Evolutionary conservation across 179 eudicot species (phyloP).

Genomic region (Pouteria campechiana): DNA sequence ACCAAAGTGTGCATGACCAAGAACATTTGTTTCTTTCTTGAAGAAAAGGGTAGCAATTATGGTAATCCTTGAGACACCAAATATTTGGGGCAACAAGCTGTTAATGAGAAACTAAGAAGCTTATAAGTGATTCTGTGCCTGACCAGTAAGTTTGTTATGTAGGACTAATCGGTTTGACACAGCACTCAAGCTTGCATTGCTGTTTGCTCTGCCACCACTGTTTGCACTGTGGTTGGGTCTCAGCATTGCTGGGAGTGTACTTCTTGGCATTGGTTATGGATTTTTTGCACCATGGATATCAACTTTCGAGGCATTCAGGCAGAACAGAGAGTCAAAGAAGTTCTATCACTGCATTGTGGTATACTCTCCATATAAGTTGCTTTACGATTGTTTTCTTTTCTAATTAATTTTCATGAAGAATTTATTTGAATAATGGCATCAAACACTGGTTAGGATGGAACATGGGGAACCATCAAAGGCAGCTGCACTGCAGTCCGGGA

Average conservation of each 20-base stretch:
- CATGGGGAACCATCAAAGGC: slow-evolving; percentile 73
- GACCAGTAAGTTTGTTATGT: slow-evolving; percentile 3
- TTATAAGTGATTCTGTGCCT: no score
- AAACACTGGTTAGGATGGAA: slow-evolving; percentile 97
- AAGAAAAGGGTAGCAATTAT: no score
- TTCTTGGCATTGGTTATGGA: slow-evolving; percentile 85
- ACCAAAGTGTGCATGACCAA: no score
- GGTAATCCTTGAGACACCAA: no score
- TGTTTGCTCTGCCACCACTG: slow-evolving; percentile 65
- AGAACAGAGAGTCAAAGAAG: slow-evolving; percentile 47
- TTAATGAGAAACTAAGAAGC: no score
- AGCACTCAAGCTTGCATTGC: slow-evolving; percentile 69
- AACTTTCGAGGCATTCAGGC: slow-evolving; percentile 82
- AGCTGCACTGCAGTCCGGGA: slow-evolving; percentile 86
- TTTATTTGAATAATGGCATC: no score
- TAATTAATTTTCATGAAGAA: not conserved
- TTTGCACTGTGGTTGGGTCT: slow-evolving; percentile 77
- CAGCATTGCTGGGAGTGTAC: slow-evolving; percentile 72
- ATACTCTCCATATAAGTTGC: slow-evolving; percentile 1
- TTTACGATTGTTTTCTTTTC: not conserved
- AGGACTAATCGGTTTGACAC: slow-evolving; percentile 62
- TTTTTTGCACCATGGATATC: slow-evolving; percentile 91
- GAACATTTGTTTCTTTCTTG: no score
- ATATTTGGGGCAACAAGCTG: no score
- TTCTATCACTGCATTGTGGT: slow-evolving; percentile 81